Evolutionary conservation across 2,329 filamentous ascomycete species (phyloP), one percentile per base, ranked within the genome.

Genomic region (Cladosporium sp.): DNA sequence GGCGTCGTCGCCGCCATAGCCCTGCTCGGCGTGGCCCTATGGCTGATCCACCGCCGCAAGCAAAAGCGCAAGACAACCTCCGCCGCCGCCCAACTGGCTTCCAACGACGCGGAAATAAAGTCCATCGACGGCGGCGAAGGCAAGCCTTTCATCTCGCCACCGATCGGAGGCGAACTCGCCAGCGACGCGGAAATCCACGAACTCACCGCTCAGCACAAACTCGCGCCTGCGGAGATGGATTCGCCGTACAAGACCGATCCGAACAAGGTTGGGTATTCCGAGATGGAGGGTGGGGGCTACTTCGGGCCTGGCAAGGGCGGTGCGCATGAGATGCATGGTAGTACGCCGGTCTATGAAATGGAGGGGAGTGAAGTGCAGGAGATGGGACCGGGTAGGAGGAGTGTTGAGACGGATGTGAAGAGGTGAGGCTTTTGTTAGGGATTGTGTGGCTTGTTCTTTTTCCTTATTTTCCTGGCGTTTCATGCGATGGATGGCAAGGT

Each of bases 121-220:
- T 41, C 49, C 12, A 9, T 36, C 27, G 53, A 47, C 43, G 51
- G 55, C 27, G 30, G 30, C 11, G 20, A 38, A 18, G 43, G 38
- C 38, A 53, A 57, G 35, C 57, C 60, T 11, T 55, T 61, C 53
- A 61, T 63, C 43, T 62, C 56, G 15, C 38, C 53, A 5, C 62
- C 62, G 3, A 59, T 64, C n/a, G 60, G 61, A 32, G 63, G 64
- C 51, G 65, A 69, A 47, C 55, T 68, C 2, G 61, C 56, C 38
- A 62, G 61, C 36, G 56, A 55, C 2, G 52, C 55, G 18, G 62
- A 66, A 36, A 61, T 68, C 38, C 62, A 67, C 51, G 65, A 69
- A 52, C 54, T 66, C 16, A 59, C 55, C 22, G 58, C 59, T 4
- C 56, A 61, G 13, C 56, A 62, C 32, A 61, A 61, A 41, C 52